These are phyloP conservation scores for Marasmius fiardii DNA, from an alignment of 1,284 basidiomycete species.

Conservation along the genomic window DNA sequence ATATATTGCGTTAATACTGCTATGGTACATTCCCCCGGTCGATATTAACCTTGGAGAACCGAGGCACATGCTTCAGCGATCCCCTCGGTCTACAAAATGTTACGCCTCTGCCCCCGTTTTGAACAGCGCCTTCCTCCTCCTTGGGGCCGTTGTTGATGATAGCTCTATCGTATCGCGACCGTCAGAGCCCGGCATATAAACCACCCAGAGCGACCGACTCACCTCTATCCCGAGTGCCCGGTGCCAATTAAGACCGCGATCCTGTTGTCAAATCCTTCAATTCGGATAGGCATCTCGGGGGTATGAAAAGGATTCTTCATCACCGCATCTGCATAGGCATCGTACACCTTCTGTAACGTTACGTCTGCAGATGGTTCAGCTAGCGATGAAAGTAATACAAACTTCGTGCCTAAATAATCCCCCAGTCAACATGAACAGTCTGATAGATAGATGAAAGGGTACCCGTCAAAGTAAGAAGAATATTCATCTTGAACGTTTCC, in stretches of 20 bases:
- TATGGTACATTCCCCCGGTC: not conserved
- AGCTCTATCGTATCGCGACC: too few relatives aligned
- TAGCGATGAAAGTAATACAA: constrained; percentile 85
- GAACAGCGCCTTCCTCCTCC: too few relatives aligned
- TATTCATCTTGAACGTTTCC: constrained; percentile 89
- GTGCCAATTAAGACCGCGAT: constrained; percentile 59
- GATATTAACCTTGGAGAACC: too few relatives aligned
- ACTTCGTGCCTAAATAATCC: constrained; percentile 82
- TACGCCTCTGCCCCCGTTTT: too few relatives aligned
- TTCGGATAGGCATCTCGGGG: constrained; percentile 97
- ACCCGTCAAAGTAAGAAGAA: constrained; percentile 94
- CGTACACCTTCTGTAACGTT: constrained; percentile 81
- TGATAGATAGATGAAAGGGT: constrained; percentile 21
- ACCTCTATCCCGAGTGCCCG: constrained; percentile 28
- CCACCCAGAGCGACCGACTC: too few relatives aligned
- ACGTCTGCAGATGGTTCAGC: constrained; percentile 72
- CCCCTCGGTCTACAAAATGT: too few relatives aligned
- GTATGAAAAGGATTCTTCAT: constrained; percentile 99
- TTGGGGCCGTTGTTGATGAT: too few relatives aligned
- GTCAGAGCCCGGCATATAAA: too few relatives aligned
- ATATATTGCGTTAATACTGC: not conserved
- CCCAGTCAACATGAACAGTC: constrained; percentile 4
- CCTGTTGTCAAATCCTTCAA: constrained; percentile 81
- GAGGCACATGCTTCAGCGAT: too few relatives aligned
- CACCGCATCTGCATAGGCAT: constrained; percentile 88